phyloP scores from a whole-genome alignment of 1,284 basidiomycete species.

The Exobasidium cylindrosporum region DNA sequence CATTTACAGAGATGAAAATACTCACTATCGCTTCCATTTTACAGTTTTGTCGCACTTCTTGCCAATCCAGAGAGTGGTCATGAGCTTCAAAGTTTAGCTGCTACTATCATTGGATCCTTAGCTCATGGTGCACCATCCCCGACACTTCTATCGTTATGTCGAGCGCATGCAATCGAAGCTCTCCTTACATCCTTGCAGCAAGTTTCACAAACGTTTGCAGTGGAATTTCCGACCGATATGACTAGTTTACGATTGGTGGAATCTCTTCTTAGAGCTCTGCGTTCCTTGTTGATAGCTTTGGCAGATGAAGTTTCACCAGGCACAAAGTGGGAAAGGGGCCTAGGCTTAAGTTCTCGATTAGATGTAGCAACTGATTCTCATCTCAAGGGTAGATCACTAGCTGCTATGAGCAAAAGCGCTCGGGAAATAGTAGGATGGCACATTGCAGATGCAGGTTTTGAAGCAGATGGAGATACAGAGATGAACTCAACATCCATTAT shows the following conservation, averaged over 20 bases:
- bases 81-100: conserved; percentile 19
- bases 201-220: neutral
- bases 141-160: conserved; percentile 22
- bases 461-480: conserved; percentile 3
- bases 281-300: conserved; percentile 39
- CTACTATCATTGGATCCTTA: conserved; percentile 27
- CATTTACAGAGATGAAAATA: neutral
- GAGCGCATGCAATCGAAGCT: conserved; percentile 15
- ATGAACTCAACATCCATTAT: conserved; percentile 11
- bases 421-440: conserved; percentile 12
- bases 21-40: neutral
- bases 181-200: conserved; percentile 13
- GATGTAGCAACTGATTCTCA: conserved; percentile 7
- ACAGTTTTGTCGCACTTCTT: conserved; percentile 1
- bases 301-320: conserved; percentile 40
- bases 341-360: conserved; percentile 27
- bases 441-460: conserved; percentile 14
- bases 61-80: neutral
- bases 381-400: neutral
- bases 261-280: conserved; percentile 33
- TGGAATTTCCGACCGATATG: neutral
- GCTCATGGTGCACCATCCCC: conserved; percentile 23
- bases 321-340: conserved; percentile 45
- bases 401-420: conserved; percentile 8
- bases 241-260: conserved; percentile 21